Evolutionary conservation across 805 yeast genomes (phyloP).

Genomic region (Kuraishia hungarica): DNA sequence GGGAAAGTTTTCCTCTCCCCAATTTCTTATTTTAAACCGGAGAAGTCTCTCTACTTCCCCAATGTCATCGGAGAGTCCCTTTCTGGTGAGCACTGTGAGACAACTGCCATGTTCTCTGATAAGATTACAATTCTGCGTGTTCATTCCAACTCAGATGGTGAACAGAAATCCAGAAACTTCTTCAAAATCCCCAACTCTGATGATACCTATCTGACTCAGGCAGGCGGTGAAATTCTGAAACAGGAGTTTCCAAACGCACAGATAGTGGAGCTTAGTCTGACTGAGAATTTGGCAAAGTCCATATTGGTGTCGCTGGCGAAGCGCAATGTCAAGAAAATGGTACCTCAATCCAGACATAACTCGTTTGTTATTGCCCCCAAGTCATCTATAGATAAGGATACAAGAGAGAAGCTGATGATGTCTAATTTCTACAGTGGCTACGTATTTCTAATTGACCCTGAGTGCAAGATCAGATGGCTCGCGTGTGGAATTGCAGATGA

Average conservation of each 20-base stretch:
- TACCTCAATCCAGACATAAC: slow-evolving; percentile 42
- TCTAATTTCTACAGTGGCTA: slow-evolving; percentile 80
- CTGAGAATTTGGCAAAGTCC: slow-evolving; percentile 67
- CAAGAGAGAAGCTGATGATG: slow-evolving; percentile 52
- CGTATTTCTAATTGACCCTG: slow-evolving; percentile 65
- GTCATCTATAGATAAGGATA: slow-evolving; percentile 43
- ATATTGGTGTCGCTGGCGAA: slow-evolving; percentile 32
- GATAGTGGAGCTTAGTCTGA: slow-evolving; percentile 67
- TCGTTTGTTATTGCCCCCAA: slow-evolving; percentile 55
- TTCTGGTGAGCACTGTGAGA: slow-evolving; percentile 20
- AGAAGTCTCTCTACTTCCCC: slow-evolving; percentile 75
- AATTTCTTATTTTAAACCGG: slow-evolving; percentile 62
- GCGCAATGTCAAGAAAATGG: slow-evolving; percentile 29
- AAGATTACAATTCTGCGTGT: slow-evolving; percentile 59
- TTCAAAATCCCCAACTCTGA: slow-evolving; percentile 37
- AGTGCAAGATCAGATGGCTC: slow-evolving; percentile 82
- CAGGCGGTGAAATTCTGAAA: slow-evolving; percentile 31
- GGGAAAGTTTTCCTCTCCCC: slow-evolving; percentile 88
- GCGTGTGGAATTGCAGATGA: slow-evolving; percentile 73
- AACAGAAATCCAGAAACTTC: slow-evolving; percentile 52
- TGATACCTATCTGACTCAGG: slow-evolving; percentile 27
- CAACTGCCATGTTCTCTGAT: slow-evolving; percentile 32
- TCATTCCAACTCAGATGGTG: slow-evolving; percentile 64
- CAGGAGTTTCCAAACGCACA: slow-evolving; percentile 46
- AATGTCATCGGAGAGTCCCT: slow-evolving; percentile 58